A percentile compares a stretch with the other conserved stretches of the same genome.
Evolutionary conservation across 306 rosid genomes (phyloP).

Genomic region (Pachyrhizus erosus): DNA sequence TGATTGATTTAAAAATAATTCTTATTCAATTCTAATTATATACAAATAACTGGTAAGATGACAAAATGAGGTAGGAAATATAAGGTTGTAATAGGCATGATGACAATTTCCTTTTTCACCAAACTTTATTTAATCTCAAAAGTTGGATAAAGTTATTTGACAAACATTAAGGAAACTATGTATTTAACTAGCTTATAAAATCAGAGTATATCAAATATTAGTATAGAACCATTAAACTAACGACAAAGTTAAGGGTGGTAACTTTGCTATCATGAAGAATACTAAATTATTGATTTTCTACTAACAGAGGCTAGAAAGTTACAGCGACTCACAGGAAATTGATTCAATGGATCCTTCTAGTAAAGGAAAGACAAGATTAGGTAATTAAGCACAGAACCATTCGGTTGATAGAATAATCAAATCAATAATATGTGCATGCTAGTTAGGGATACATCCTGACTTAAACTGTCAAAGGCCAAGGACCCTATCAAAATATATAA

Average conservation of each 20-base stretch:
- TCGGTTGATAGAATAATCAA: slow-evolving; percentile 25
- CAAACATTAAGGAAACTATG: not conserved
- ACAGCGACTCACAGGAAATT: too few species aligned
- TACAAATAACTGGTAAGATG: not conserved
- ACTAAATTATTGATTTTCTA: not conserved
- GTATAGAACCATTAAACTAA: not conserved
- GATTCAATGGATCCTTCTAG: not conserved
- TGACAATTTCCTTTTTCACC: not conserved
- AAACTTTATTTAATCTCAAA: not conserved
- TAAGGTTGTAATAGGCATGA: not conserved
- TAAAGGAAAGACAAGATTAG: not conserved
- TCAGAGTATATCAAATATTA: not conserved
- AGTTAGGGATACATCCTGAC: slow-evolving; percentile 26
- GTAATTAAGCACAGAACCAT: not conserved
- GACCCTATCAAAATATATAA: slow-evolving; percentile 33
- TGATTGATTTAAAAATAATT: not conserved
- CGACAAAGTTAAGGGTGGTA: not conserved
- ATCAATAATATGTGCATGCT: slow-evolving; percentile 43
- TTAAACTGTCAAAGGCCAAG: slow-evolving; percentile 18
- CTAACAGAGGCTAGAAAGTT: not conserved
- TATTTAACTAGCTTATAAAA: not conserved
- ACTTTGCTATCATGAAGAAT: not conserved
- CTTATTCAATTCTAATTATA: not conserved
- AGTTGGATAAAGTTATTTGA: not conserved
- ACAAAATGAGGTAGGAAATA: not conserved